Percentiles rank a stretch among this genome's conserved stretches.
phyloP scores from a whole-genome alignment of 2,329 filamentous ascomycete species.

The Beauveria sp. region DNA sequence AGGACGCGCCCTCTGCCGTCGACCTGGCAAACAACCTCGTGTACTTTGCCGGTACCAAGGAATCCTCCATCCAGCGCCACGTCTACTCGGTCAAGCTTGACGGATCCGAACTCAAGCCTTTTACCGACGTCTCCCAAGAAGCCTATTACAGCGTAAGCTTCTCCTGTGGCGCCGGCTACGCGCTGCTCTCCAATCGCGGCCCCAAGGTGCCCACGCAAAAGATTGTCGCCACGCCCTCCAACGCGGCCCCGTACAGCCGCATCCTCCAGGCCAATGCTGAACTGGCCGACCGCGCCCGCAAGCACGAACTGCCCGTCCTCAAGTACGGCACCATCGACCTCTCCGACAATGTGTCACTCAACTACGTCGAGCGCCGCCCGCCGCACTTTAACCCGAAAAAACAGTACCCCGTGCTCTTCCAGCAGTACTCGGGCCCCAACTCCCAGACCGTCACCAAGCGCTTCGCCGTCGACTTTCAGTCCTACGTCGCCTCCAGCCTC shows the following conservation, averaged over 20 bases:
- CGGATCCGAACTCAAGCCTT: conserved; percentile 60
- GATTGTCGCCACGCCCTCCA: conserved; percentile 74
- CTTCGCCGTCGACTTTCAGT: conserved; percentile 83
- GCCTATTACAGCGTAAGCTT: conserved; percentile 81
- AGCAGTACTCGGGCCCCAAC: conserved; percentile 89
- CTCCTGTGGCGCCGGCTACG: conserved; percentile 73
- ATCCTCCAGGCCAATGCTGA: conserved; percentile 70
- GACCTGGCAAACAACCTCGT: conserved; percentile 80
- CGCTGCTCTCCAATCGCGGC: conserved; percentile 75
- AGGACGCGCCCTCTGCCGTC: conserved; percentile 72
- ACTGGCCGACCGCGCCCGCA: conserved; percentile 61
- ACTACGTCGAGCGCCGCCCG: conserved; percentile 76
- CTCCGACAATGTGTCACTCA: conserved; percentile 60
- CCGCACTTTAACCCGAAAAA: conserved; percentile 79
- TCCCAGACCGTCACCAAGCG: conserved; percentile 78
- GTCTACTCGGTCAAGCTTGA: conserved; percentile 84
- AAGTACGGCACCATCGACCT: conserved; percentile 81
- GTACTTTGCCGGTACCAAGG: conserved; percentile 83
- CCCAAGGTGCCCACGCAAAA: conserved; percentile 87
- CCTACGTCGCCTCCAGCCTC: conserved; percentile 75
- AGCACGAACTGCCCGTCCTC: conserved; percentile 74
- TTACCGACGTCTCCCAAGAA: conserved; percentile 66
- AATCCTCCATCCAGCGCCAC: conserved; percentile 83
- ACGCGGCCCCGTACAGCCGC: conserved; percentile 55
- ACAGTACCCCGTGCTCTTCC: conserved; percentile 90